Percentiles rank a stretch among this genome's conserved stretches.
These are phyloP conservation scores for Naganishia albida DNA, from an alignment of 1,284 basidiomycete species.

Conservation along the genomic window DNA sequence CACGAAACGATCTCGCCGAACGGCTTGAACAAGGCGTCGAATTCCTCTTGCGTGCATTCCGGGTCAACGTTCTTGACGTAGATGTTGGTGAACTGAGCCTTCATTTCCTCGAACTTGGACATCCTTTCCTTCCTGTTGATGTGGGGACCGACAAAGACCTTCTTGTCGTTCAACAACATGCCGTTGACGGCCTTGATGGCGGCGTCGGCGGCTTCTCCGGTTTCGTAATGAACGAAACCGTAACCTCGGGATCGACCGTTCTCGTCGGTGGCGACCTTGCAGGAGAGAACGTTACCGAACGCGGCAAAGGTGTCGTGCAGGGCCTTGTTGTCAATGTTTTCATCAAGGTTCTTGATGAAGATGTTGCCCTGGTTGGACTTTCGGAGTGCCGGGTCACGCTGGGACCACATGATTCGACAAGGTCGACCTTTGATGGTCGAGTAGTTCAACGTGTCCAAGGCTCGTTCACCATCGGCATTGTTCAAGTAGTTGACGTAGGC, in stretches of 20 bases:
- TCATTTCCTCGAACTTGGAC: slow-evolving; percentile 97
- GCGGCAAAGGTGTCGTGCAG: slow-evolving; percentile 99
- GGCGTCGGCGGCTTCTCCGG: slow-evolving; percentile 90
- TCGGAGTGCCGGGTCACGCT: slow-evolving; percentile 97
- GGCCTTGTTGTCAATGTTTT: slow-evolving; percentile 99
- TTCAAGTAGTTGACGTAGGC: slow-evolving; percentile 99
- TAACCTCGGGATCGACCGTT: slow-evolving; percentile 92
- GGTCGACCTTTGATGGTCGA: slow-evolving; percentile 97
- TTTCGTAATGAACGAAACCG: slow-evolving; percentile 99
- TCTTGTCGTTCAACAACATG: slow-evolving; percentile 99
- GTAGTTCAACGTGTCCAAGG: slow-evolving; percentile 99
- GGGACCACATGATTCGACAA: slow-evolving; percentile 99
- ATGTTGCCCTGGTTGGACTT: slow-evolving; percentile 99
- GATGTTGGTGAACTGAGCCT: slow-evolving; percentile 95
- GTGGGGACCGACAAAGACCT: slow-evolving; percentile 97
- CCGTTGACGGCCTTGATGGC: slow-evolving; percentile 99
- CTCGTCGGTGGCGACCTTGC: slow-evolving; percentile 97
- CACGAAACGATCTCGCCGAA: slow-evolving; percentile 90
- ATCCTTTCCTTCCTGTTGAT: slow-evolving; percentile 98
- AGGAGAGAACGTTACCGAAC: slow-evolving; percentile 97
- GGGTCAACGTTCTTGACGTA: slow-evolving; percentile 96
- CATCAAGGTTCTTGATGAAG: slow-evolving; percentile 99
- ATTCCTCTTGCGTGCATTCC: slow-evolving; percentile 80
- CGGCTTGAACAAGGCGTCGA: slow-evolving; percentile 75
- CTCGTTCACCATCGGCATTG: slow-evolving; percentile 94